Evolutionary conservation across 352 stramenopile species (phyloP), one percentile per base, ranked within the genome.

Genomic region (Lagenidium giganteum): DNA sequence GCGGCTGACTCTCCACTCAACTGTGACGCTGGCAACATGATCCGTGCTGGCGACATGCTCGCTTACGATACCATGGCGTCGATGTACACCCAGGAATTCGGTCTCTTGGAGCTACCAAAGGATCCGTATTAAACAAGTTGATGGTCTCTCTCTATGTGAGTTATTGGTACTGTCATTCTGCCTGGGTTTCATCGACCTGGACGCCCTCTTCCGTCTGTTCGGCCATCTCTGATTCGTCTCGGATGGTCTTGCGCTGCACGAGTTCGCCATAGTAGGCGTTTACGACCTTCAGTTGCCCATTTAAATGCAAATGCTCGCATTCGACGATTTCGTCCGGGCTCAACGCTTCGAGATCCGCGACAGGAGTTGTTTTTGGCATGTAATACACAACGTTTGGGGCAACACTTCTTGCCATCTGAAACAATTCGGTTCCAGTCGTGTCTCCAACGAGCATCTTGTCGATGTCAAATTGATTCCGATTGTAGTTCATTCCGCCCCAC

Each of bases 51-150:
- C 18, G 88, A 97, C 47, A 84, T 96, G 75, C 47, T 90, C 39
- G 87, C 87, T 25, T 97, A 95, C 62, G 82, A 95, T 49, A 87
- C 84, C 2, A 92, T 96, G 80, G 83, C 85, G 12, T 61, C 80
- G 37, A 95, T 97, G 83, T 97, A 96, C 73, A 94, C 81, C 53
- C 72, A 86, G 33, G 87, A 96, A 48, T 92, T 67, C 35, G 80
- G 77, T 24, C 64, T 92, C 21, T 38, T 67, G 12, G 68, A 88
- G 38, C 57, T 94, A 22, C 82, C 82, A 1, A 73, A 74, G 36
- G 64, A 73, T 33, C 77, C 77, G 38, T 73, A 83, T 22, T 87
- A 74, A 24, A 37, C 26, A 23, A 26, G 33, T 47, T 38, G 13
- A 24, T 25, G 24, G 28, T 9, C 25, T 38, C 23, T 3, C 26